Percentiles rank a stretch among this genome's conserved stretches.
These are phyloP conservation scores for Fusarium tuaranense DNA, from an alignment of 2,329 filamentous ascomycete genomes.

Conservation along the genomic window DNA sequence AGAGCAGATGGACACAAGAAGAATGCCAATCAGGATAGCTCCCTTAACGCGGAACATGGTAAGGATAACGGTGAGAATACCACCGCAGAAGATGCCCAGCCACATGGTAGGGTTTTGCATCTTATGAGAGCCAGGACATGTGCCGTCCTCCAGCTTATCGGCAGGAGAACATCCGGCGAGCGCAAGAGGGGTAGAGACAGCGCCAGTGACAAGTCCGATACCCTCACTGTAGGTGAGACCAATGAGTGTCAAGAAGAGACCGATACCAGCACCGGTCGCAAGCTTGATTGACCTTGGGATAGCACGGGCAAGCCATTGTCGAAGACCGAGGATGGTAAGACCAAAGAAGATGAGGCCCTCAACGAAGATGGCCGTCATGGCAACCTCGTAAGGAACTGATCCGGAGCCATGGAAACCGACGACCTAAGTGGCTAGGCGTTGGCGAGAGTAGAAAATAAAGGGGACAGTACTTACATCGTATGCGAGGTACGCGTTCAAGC, in stretches of 20 bases:
- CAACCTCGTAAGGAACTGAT: slow-evolving; percentile 78
- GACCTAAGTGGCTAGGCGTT: slow-evolving; percentile 34
- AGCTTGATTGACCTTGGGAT: slow-evolving; percentile 89
- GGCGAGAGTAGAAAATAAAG: slow-evolving; percentile 65
- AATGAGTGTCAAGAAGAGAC: slow-evolving; percentile 82
- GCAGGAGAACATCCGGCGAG: slow-evolving; percentile 75
- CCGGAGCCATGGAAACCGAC: slow-evolving; percentile 83
- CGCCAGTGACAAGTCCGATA: slow-evolving; percentile 81
- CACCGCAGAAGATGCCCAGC: slow-evolving; percentile 89
- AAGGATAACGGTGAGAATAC: slow-evolving; percentile 81
- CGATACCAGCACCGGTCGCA: slow-evolving; percentile 87
- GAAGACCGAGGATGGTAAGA: slow-evolving; percentile 82
- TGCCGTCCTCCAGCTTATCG: slow-evolving; percentile 49
- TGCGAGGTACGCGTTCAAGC: slow-evolving; percentile 79
- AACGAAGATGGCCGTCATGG: slow-evolving; percentile 87
- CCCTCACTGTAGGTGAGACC: slow-evolving; percentile 84
- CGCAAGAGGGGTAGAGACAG: slow-evolving; percentile 73
- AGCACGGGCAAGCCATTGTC: slow-evolving; percentile 87
- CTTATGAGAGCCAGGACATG: slow-evolving; percentile 73
- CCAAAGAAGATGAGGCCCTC: slow-evolving; percentile 89
- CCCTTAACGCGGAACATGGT: slow-evolving; percentile 91
- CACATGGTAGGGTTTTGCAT: slow-evolving; percentile 89
- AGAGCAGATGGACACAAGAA: slow-evolving; percentile 87
- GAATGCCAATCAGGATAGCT: slow-evolving; percentile 84
- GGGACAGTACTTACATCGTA: slow-evolving; percentile 63